A percentile compares a stretch with the other conserved stretches of the same genome.
Evolutionary conservation across 305 asterid species (phyloP).

Genomic region (Ilex paraguariensis): DNA sequence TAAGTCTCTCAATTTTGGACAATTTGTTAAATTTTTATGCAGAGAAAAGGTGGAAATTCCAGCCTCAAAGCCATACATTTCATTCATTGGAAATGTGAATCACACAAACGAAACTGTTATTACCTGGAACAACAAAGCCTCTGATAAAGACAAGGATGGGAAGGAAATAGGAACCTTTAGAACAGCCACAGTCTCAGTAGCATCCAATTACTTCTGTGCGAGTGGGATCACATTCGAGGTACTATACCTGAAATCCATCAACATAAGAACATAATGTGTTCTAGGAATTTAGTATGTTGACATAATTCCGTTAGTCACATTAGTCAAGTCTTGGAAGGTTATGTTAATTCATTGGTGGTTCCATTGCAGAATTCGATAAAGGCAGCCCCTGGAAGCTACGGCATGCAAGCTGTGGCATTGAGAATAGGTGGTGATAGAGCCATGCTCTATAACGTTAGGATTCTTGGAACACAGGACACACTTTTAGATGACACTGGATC

Average conservation of each 20-base stretch:
- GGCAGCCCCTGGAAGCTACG: conserved; percentile 25
- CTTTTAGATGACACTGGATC: conserved; percentile 62
- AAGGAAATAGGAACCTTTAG: conserved; percentile 33
- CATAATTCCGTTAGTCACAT: no score
- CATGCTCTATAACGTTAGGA: conserved; percentile 51
- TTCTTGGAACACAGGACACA: conserved; percentile 78
- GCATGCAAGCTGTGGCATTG: conserved; percentile 78
- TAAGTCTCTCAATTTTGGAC: no score
- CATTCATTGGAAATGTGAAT: conserved; percentile 46
- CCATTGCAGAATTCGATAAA: conserved; percentile 41
- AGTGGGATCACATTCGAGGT: conserved; percentile 58
- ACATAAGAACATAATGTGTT: no score
- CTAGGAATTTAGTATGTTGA: no score
- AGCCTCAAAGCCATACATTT: conserved; percentile 41
- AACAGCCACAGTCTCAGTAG: conserved; percentile 49
- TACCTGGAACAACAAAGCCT: conserved; percentile 61
- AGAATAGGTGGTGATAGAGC: conserved; percentile 59
- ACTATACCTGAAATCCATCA: background rate
- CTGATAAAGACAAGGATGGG: conserved; percentile 26
- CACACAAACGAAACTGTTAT: conserved; percentile 33
- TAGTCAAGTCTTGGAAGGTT: no score
- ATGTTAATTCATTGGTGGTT: background rate
- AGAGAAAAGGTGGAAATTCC: conserved; percentile 70
- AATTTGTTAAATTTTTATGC: conserved; percentile 5
- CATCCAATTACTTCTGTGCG: conserved; percentile 63